phyloP scores from a whole-genome alignment of 179 eudicot species.

The Nepenthes alata region DNA sequence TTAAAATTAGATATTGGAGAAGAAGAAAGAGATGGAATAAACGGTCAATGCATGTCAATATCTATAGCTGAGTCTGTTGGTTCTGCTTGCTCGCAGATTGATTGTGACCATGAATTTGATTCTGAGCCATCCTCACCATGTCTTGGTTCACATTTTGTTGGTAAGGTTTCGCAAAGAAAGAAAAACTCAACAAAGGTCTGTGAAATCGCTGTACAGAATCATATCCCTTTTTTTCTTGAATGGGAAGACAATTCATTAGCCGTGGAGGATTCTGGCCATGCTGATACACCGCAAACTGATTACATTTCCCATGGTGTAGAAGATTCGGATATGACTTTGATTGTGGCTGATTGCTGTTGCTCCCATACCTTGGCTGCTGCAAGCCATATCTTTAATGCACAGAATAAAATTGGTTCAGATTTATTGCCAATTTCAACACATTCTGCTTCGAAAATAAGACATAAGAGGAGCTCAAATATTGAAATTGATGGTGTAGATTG shows the following conservation, averaged over 20 bases:
- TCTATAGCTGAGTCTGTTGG: slow-evolving; percentile 20
- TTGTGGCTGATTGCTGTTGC: background rate
- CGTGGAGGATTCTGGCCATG: slow-evolving; percentile 8
- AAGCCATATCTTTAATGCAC: slow-evolving; percentile 8
- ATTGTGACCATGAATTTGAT: slow-evolving; percentile 17
- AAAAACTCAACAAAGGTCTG: slow-evolving; percentile 2
- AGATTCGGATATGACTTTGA: slow-evolving; percentile 1
- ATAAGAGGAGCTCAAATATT: slow-evolving; percentile 18
- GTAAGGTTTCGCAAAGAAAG: slow-evolving; percentile 6
- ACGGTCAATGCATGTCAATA: slow-evolving; percentile 15
- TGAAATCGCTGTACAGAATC: slow-evolving; percentile 12
- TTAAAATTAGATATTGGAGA: slow-evolving; percentile 10
- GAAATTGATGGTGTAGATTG: slow-evolving; percentile 23
- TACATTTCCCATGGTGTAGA: background rate
- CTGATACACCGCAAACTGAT: slow-evolving; percentile 5
- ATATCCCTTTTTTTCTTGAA: slow-evolving; percentile 18
- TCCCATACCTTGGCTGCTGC: slow-evolving; percentile 1
- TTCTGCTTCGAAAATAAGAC: slow-evolving; percentile 14
- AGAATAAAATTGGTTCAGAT: slow-evolving; percentile 16
- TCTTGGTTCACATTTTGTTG: slow-evolving; percentile 17
- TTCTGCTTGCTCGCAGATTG: slow-evolving; percentile 25
- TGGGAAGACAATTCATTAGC: slow-evolving; percentile 23
- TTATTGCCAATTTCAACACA: background rate
- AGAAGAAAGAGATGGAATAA: slow-evolving; percentile 11
- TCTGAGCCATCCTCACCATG: slow-evolving; percentile 14